phyloP scores from a whole-genome alignment of 2,329 filamentous ascomycete species.

The Fusarium pilosicola region DNA sequence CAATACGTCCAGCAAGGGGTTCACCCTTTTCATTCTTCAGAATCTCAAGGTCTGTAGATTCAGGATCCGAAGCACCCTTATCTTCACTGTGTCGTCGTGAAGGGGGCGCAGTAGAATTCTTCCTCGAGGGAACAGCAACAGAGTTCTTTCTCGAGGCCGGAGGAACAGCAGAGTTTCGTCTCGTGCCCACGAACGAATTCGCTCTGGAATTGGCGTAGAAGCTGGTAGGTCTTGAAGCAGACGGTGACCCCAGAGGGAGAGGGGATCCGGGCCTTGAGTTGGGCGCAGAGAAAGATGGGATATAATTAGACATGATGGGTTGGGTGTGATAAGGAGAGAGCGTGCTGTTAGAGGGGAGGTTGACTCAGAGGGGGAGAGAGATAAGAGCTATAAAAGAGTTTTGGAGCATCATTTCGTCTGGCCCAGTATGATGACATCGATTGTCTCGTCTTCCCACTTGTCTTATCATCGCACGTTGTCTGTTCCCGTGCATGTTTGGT shows the following conservation, averaged over 20 bases:
- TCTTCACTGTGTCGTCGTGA: slow-evolving; percentile 12
- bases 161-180: slow-evolving; percentile 9
- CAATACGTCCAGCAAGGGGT: slow-evolving; percentile 27
- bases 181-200: slow-evolving; percentile 31
- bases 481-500: slow-evolving; percentile 12
- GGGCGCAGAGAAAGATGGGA: slow-evolving; percentile 37
- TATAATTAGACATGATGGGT: slow-evolving; percentile 34
- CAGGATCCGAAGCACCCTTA: slow-evolving; percentile 25
- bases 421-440: slow-evolving; percentile 32
- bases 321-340: slow-evolving; percentile 1
- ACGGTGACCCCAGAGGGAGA: slow-evolving; percentile 29
- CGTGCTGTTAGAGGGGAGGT: slow-evolving; percentile 1
- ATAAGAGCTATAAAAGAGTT: slow-evolving; percentile 23
- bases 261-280: slow-evolving; percentile 35
- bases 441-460: slow-evolving; percentile 7
- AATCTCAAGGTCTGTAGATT: slow-evolving; percentile 26
- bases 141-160: slow-evolving; percentile 19
- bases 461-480: slow-evolving; percentile 22
- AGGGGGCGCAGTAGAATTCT: slow-evolving; percentile 7
- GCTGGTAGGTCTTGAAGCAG: slow-evolving; percentile 33
- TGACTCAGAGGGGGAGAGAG: slow-evolving; percentile 12
- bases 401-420: background rate
- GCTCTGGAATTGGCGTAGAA: slow-evolving; percentile 36
- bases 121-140: slow-evolving; percentile 17
- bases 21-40: slow-evolving; percentile 29